Base-by-base conservation (phyloP, 2,329 filamentous ascomycete species). In the Trichoderma koningii region DNA sequence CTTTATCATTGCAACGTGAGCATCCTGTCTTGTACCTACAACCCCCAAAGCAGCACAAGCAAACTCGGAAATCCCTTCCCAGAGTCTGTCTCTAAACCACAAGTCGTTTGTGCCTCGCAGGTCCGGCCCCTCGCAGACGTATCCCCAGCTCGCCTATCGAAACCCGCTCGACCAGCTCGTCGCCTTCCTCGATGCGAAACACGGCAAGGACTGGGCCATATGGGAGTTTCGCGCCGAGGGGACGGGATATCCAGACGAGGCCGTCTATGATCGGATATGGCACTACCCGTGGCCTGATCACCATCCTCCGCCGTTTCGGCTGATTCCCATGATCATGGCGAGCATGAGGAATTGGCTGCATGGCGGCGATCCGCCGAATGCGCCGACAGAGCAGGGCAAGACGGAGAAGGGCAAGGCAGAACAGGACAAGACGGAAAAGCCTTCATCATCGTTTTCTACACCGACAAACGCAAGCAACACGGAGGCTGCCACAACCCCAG, bases 141-240 rank as follows among this genome's bases (percentile, higher is more conserved):
- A 96, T 74, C 94, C 95, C 0, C 89, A 96, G 75, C 88, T 90
- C 68, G 93, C 92, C 66, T 99, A 98, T 78, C 91, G 95, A 73
- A 99, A 97, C 74, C 94, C 94, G 0, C 88, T 97, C 56, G 89
- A 96, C 73, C 86, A 89, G 45, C 86, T 99, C 23, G 92, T 98
- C 66, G 85, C 86, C 69, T 99, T 94, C 75, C 88, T 99, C 68
- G 92, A 98, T 77, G 81, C 84, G 51, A 92, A 93, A 72, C 95
- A 99, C 77, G 89, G 85, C 30, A 79, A 87, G 28, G 81, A 95
- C 68, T 99, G 95, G 95, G 88, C 90, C 3, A 97, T 99, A 72
- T 99, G 94, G 92, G 95, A 99, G 78, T 99, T 99, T 72, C 89
- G 95, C 52, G 95, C 93, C 42, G 95, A 99, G 76, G 95, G 95